Base-by-base conservation (phyloP, 352 stramenopile genomes). In the Globisporangium canariense region DNA sequence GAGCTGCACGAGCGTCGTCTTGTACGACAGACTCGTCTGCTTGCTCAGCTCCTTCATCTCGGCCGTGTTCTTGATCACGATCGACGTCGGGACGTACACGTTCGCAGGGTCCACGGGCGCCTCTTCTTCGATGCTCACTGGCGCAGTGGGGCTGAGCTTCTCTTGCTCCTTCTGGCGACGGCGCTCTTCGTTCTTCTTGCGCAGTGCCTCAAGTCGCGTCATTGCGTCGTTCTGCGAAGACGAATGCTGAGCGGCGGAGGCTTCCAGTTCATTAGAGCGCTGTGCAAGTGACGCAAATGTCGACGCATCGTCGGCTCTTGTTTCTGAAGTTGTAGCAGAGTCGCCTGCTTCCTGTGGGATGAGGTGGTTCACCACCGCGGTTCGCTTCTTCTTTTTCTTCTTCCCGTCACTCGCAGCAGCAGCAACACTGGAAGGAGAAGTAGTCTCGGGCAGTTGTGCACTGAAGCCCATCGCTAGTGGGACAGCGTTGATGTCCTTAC, bases 111-210 rank as follows among this genome's bases (percentile, higher is more conserved):
- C 70, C 13, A 78, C 61, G 0, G 58, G 40, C 4, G 62, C 36
- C 14, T 78, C 68, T 30, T 79, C 69, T 25, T 73, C 60, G 9
- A 68, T 57, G 9, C 61, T 62, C 2, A 34, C 22, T 36, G 68
- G 16, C 5, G 58, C 20, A 1, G 18, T 43, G 41, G 28, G 65
- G 8, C 45, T 76, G 41, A 20, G 63, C 46, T 54, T 62, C 32
- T 58, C 60, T 3, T 77, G 60, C 40, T 77, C 74, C 4, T 75
- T 76, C 36, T 81, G 67, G 20, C 68, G 75, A n/a, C 86, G 84
- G 41, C 81, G 83, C 60, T 81, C 78, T 64, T 91, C 82, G 68
- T 95, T 95, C 58, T 95, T 93, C 54, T 77, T 76, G 3, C 81
- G 80, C n/a, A 95, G 61, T 18, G 76, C 83, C 41, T 83, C 78